phyloP scores from a whole-genome alignment of 2,329 filamentous ascomycete species.

The Leptographium wingfieldii region DNA sequence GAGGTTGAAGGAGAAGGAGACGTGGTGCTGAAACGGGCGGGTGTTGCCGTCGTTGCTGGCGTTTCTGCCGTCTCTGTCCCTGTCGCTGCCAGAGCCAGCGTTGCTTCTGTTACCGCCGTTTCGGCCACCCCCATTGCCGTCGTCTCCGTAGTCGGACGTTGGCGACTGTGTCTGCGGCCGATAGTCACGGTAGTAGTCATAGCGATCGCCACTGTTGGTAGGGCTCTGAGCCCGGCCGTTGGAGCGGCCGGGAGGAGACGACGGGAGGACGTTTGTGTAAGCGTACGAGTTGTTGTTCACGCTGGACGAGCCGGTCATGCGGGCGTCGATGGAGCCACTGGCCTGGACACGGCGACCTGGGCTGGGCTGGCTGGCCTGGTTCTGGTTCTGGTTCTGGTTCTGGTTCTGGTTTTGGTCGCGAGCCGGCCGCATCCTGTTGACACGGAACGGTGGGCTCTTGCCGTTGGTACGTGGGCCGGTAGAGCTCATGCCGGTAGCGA shows the following conservation, averaged over 20 bases:
- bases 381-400: not conserved
- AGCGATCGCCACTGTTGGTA: constrained; percentile 5
- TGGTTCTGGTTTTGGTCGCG: not conserved
- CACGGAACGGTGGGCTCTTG: not conserved
- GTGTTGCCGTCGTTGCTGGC: not conserved
- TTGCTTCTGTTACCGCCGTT: not conserved
- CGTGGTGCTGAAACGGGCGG: constrained; percentile 4
- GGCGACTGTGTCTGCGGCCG: constrained; percentile 5
- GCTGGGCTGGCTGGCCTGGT: not conserved
- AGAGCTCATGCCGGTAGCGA: constrained; percentile 5
- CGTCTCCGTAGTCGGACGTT: not conserved
- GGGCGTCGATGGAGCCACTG: not conserved
- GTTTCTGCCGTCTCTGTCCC: not conserved
- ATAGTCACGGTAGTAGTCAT: constrained; percentile 8
- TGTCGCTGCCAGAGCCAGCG: not conserved
- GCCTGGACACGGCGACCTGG: not conserved
- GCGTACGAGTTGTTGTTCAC: constrained; percentile 5
- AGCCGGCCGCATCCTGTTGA: not conserved
- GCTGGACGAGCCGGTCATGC: not conserved
- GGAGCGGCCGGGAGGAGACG: not conserved
- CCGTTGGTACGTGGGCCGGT: constrained; percentile 8
- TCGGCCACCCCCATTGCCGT: not conserved
- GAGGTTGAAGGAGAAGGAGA: constrained; percentile 2
- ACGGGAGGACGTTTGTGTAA: not conserved
- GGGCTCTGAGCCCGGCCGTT: constrained; percentile 3